Conservation (phyloP, 768 basidiomycete species). For the Pholiota microspora region DNA sequence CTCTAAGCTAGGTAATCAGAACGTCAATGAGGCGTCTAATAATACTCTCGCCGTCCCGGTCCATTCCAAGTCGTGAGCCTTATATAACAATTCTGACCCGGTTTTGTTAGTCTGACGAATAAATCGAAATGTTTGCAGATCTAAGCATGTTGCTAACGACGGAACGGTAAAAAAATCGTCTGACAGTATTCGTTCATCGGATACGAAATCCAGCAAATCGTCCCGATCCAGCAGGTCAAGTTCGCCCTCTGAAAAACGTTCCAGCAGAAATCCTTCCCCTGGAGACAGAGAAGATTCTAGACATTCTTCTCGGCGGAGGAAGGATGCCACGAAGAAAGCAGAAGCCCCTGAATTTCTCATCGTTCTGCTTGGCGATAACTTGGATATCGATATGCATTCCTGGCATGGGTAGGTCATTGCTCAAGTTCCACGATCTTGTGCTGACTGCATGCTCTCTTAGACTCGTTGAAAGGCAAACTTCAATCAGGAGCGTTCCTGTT, state of each 20-base stretch:
- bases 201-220: conserved; percentile 27
- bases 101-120: background rate
- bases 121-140: conserved; percentile 3
- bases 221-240: conserved; percentile 27
- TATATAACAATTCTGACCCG: background rate
- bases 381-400: conserved; percentile 29
- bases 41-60: conserved; percentile 10
- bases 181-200: conserved; percentile 24
- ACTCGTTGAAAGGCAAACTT: conserved; percentile 33
- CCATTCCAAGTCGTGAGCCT: conserved; percentile 8
- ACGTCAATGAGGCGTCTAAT: conserved; percentile 2
- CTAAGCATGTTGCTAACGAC: conserved; percentile 11
- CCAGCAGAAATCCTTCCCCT: conserved; percentile 8
- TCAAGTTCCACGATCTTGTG: background rate
- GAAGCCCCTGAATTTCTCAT: conserved; percentile 32
- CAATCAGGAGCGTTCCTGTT: conserved; percentile 23
- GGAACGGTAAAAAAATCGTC: conserved; percentile 21
- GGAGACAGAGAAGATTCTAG: conserved; percentile 10
- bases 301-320: conserved; percentile 16
- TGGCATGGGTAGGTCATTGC: conserved; percentile 42
- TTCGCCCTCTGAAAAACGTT: conserved; percentile 18
- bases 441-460: background rate
- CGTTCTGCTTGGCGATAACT: conserved; percentile 35
- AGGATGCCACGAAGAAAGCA: conserved; percentile 19
- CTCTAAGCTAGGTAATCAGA: background rate